Conservation (phyloP, 768 basidiomycete genomes). For the Hortiboletus campestris region DNA sequence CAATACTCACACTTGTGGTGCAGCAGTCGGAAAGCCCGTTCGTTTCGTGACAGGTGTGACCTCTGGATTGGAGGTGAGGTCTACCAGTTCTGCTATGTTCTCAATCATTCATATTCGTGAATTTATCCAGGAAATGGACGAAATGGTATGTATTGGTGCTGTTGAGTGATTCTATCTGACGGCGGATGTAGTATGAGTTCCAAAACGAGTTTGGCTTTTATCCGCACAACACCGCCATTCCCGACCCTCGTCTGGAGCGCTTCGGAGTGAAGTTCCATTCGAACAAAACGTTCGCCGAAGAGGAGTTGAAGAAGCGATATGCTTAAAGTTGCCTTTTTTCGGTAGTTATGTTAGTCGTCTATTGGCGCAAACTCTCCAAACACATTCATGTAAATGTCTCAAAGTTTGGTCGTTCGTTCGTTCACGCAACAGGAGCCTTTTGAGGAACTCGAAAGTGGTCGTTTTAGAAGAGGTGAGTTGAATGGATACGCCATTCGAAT, state of each 20-base stretch:
- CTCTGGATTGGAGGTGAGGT: conserved; percentile 19
- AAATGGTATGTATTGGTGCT: conserved; percentile 20
- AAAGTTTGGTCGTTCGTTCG: background rate
- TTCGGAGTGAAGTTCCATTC: conserved; percentile 29
- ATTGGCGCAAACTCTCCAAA: background rate
- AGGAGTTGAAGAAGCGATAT: conserved; percentile 21
- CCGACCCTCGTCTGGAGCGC: conserved; percentile 26
- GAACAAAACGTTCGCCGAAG: conserved; percentile 15
- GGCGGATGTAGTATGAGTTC: conserved; percentile 16
- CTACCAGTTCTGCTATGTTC: background rate
- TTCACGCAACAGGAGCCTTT: background rate
- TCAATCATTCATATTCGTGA: background rate
- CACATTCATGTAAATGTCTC: background rate
- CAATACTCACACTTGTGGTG: background rate
- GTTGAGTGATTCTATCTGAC: background rate
- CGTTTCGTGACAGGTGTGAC: conserved; percentile 18
- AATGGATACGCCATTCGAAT: no score
- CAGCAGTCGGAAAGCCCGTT: conserved; percentile 29
- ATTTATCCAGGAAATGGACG: conserved; percentile 18
- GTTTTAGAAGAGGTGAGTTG: background rate
- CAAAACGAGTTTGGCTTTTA: conserved; percentile 29
- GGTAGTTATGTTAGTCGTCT: background rate
- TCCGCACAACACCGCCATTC: conserved; percentile 8
- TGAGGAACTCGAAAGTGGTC: background rate
- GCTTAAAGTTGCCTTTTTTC: background rate